Conservation (phyloP, 371 early-diverging fungal species). For the Aphelidium insulamus region DNA sequence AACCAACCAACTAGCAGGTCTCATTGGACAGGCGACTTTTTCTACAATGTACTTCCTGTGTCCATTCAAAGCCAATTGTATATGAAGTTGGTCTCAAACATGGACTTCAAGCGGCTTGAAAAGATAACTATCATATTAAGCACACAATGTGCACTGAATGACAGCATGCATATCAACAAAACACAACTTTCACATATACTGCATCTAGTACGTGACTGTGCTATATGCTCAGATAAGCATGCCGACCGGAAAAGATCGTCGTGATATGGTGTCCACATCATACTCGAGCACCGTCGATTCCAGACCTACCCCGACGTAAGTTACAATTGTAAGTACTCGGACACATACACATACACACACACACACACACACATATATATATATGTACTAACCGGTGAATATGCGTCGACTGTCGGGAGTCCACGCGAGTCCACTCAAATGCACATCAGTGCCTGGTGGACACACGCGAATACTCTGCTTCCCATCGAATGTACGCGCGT, state of each 20-base stretch:
- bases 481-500: constrained; percentile 56
- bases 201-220: too few species aligned
- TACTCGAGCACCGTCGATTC: constrained; percentile 29
- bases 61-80: too few species aligned
- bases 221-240: constrained; percentile 22
- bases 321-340: background rate
- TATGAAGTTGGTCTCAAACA: too few species aligned
- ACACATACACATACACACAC: background rate
- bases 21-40: too few species aligned
- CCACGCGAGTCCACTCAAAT: constrained; percentile 54
- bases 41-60: too few species aligned
- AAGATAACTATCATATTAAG: too few species aligned
- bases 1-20: too few species aligned
- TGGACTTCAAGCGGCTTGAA: too few species aligned
- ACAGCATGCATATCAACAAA: too few species aligned
- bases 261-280: constrained; percentile 22
- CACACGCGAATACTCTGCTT: constrained; percentile 36
- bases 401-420: constrained; percentile 47
- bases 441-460: constrained; percentile 29
- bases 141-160: too few species aligned
- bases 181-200: too few species aligned
- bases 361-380: background rate
- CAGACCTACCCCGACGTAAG: constrained; percentile 12
- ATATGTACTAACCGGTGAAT: constrained; percentile 57
- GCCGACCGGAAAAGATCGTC: constrained; percentile 29